Conservation (phyloP, 2,329 filamentous ascomycete species). For the Macroventuria anomochaeta region DNA sequence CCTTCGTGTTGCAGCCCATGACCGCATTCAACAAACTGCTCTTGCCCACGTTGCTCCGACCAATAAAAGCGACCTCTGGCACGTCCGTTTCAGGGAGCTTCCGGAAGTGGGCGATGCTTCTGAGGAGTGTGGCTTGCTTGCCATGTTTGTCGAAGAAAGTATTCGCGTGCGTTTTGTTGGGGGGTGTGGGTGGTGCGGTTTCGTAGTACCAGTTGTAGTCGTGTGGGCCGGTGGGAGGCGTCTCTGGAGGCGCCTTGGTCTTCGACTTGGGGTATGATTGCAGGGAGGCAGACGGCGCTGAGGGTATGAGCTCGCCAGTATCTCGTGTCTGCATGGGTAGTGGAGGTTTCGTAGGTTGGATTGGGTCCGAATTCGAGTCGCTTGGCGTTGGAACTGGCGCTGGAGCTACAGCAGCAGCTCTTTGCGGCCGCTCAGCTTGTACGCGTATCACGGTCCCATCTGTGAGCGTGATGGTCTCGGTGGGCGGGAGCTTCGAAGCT, state of each 20-base stretch:
- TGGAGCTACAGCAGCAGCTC: neutral
- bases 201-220: constrained; percentile 47
- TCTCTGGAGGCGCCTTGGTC: constrained; percentile 12
- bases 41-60: constrained; percentile 75
- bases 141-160: constrained; percentile 52
- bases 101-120: constrained; percentile 66
- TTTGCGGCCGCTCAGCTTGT: constrained; percentile 1
- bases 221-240: constrained; percentile 6
- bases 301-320: constrained; percentile 22
- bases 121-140: constrained; percentile 60
- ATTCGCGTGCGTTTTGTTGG: constrained; percentile 51
- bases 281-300: constrained; percentile 20
- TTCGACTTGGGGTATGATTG: neutral
- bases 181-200: constrained; percentile 31
- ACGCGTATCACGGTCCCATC: constrained; percentile 13
- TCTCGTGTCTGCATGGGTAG: neutral
- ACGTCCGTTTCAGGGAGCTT: constrained; percentile 61
- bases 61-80: constrained; percentile 71
- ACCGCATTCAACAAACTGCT: constrained; percentile 70
- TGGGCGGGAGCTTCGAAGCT: neutral
- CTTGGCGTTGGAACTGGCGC: too few relatives aligned
- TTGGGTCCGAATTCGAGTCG: neutral
- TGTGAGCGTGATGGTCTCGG: constrained; percentile 13
- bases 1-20: constrained; percentile 52
- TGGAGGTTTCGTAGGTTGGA: neutral